Evolutionary conservation across 495 filamentous ascomycete species (phyloP), one percentile per base, ranked within the genome.

Genomic region (Penicillium cosmopolitanum): DNA sequence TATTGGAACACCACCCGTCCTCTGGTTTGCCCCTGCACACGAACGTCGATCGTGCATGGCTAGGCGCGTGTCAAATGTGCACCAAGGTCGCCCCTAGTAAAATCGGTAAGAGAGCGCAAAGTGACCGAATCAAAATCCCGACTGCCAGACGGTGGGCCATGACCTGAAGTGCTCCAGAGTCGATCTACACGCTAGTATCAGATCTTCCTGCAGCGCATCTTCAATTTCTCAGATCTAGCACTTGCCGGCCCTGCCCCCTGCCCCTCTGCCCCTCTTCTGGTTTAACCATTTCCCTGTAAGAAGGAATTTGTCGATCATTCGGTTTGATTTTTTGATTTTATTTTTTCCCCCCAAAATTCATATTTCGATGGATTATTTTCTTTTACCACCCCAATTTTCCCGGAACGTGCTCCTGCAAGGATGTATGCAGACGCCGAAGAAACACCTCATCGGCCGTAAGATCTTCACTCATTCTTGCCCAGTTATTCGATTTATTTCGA

Each of bases 361-460:
- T 21, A 46, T 6, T n/a, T 42, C 8, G 28, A 31, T 44, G 35
- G 19, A 40, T 42, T 13, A 46, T 46, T 21, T 16, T 18, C 23
- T 13, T 48, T 48, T 48, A 8, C 4, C 31, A 15, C 9, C 16
- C 54, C 31, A 56, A 48, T 52, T 35, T 52, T 57, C 42, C 48
- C 61, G 57, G 52, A 70, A 70, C 67, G 67, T 70, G 67, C 55
- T 61, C 48, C 57, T 51, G 67, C 67, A 70, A 63, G 67, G 65
- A 70, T 63, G 43, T 54, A 51, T 65, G 60, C 60, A 66, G 36
- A 23, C 43, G 31, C 58, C 61, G 51, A 61, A 33, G 11, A n/a
- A 48, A 23, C 42, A 52, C 42, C 46, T 35, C 40, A 48, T 51
- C 59, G 64, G 55, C 50, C 53, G 57, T 56, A 46, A 34, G 62